These are phyloP conservation scores for Leccinum arenicola DNA, from an alignment of 768 basidiomycete genomes.

Conservation along the genomic window DNA sequence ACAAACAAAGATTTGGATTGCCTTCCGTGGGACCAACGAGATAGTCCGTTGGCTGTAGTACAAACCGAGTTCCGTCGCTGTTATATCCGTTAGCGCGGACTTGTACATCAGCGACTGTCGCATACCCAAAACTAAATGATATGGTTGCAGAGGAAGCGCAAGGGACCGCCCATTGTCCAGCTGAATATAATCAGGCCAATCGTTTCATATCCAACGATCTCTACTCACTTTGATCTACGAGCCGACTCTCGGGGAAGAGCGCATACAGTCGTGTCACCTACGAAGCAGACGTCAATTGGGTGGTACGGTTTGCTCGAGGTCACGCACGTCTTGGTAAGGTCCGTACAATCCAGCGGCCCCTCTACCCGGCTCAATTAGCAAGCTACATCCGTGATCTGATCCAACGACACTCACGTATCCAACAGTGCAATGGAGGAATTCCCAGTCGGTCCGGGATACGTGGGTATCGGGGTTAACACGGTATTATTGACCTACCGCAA, in stretches of 20 bases:
- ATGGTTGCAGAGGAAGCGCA: slow-evolving; percentile 60
- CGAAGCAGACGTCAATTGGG: slow-evolving; percentile 3
- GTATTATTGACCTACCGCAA: slow-evolving; percentile 53
- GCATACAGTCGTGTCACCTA: slow-evolving; percentile 68
- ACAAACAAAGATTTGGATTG: slow-evolving; percentile 63
- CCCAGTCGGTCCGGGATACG: slow-evolving; percentile 55
- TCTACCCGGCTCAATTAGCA: slow-evolving; percentile 35
- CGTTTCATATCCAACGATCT: background rate
- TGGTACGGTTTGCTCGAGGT: background rate
- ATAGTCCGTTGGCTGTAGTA: slow-evolving; percentile 72
- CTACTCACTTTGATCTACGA: slow-evolving; percentile 58
- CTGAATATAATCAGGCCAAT: slow-evolving; percentile 24
- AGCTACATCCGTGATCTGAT: background rate
- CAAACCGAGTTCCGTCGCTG: slow-evolving; percentile 41
- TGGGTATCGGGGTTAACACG: slow-evolving; percentile 51
- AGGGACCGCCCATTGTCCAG: slow-evolving; percentile 75
- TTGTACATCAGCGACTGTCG: background rate
- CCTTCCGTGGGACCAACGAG: slow-evolving; percentile 67
- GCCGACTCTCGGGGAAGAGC: slow-evolving; percentile 59
- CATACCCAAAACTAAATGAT: slow-evolving; percentile 69
- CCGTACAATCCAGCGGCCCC: slow-evolving; percentile 72
- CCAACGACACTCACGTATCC: slow-evolving; percentile 56
- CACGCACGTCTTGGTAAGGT: slow-evolving; percentile 70
- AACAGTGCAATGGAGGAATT: slow-evolving; percentile 66
- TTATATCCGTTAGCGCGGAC: slow-evolving; percentile 1